Evolutionary conservation across 192 early-diverging fungal species (phyloP), one percentile per base, ranked within the genome.

Genomic region (Borealophlyctis nickersoniae): DNA sequence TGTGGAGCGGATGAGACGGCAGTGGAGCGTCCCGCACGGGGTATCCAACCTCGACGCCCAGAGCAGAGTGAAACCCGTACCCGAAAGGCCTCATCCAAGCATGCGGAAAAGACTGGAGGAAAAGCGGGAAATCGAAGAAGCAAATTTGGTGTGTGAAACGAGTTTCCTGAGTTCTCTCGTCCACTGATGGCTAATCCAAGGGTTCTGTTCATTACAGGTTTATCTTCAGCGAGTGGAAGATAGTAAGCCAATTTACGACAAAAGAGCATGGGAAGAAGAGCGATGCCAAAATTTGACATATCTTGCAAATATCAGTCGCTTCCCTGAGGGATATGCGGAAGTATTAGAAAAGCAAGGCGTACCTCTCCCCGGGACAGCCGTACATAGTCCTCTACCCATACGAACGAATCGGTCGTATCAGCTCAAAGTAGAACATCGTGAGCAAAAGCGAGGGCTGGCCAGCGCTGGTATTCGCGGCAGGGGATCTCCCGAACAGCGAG

Each of bases 1-100:
- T 24, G 51, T 81, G 31, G 64, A 78, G 16, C 55, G 79, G 52
- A 81, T 81, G 75, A 69, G 73, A 4, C 51, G 76, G n/a, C 72
- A 73, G 50, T 59, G 70, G 65, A 56, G 54, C 19, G 63, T 53
- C 3, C 73, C 72, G 19, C 48, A 52, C 26, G 74, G 68, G 23
- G 69, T 76, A 48, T 62, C 73, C 2, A 77, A 74, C 5, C 26
- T 76, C 3, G 71, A 73, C 33, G 34, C 62, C 2, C 29, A 73
- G 11, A 39, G 36, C 11, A 67, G 48, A 11, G 50, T 73, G 2
- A 76, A 67, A 52, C 62, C 64, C 0, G 31, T 62, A 28, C 52
- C 52, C 11, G 51, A 66, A 26, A 75, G 64, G 55, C 72, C 74
- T 30, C 50, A 59, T 50, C 69, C 75, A 5, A 66, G 63, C 28